Evolutionary conservation across 2,329 filamentous ascomycete species (phyloP), one percentile per base, ranked within the genome.

Genomic region (Epichloe baconii): DNA sequence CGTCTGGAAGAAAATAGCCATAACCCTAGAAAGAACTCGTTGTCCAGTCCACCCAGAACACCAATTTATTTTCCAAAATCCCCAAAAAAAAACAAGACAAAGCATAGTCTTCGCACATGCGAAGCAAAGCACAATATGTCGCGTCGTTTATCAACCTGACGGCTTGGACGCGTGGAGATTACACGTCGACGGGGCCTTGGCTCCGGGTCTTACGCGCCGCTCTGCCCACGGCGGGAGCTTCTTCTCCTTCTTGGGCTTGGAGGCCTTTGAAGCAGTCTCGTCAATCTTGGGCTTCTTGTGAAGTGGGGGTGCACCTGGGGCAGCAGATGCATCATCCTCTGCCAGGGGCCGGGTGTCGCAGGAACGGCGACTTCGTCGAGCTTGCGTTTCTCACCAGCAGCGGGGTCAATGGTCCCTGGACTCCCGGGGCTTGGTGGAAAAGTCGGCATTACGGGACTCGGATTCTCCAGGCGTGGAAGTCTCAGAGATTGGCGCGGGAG

Each of bases 131-230:
- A 8, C 26, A 10, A 11, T 1, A 15, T 10, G 15, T 4, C 38
- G 26, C 26, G 4, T 45, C 26, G 23, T 45, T 11, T 11, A 44
- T 47, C 35, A 17, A 12, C 34, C 11, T 17, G 14, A 15, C 44
- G 11, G 35, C 11, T 36, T 8, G 11, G 45, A 21, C 7, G 21
- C 38, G 14, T 2, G 45, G 19, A 26, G 10, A 19, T 51, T 47
- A 60, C 46, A 54, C 55, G 43, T 68, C 65, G 6, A 61, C 66
- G 2, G 67, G 65, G 0, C 70, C 70, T 55, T 72, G 69, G 53
- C 70, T 72, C 47, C 70, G 64, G 7, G 69, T 72, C 65, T 71
- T 71, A 43, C 69, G 64, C 44, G 64, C 62, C 6, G 70, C 69
- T 51, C 53, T 64, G 17, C 69, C 69, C 15, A 64, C 64, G 2